phyloP scores from a whole-genome alignment of 495 filamentous ascomycete species.

The Hypoxylon trugodes region DNA sequence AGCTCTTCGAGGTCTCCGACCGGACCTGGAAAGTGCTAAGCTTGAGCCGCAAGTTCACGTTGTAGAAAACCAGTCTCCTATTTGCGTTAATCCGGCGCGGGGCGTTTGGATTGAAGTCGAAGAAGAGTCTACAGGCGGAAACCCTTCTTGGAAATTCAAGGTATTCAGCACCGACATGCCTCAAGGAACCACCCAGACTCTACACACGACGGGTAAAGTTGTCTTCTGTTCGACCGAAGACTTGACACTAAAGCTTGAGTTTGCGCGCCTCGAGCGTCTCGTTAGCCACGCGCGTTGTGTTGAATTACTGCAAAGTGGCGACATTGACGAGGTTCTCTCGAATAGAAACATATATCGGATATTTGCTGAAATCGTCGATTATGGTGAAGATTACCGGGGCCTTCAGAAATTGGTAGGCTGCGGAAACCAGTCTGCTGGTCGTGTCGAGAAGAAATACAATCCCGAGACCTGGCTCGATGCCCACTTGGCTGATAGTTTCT shows the following conservation, averaged over 20 bases:
- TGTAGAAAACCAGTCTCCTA: conserved; percentile 52
- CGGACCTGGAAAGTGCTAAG: conserved; percentile 35
- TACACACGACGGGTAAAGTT: conserved; percentile 46
- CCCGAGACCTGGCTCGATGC: conserved; percentile 42
- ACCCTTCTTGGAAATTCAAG: conserved; percentile 27
- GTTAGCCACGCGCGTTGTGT: conserved; percentile 50
- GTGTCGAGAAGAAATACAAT: conserved; percentile 49
- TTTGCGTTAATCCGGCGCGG: conserved; percentile 51
- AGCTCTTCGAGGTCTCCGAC: conserved; percentile 51
- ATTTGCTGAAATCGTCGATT: conserved; percentile 61
- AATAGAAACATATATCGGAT: conserved; percentile 58
- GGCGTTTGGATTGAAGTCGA: conserved; percentile 51
- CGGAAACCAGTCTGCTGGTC: conserved; percentile 55
- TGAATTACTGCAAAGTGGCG: conserved; percentile 46
- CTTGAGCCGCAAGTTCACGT: conserved; percentile 49
- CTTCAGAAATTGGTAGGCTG: conserved; percentile 57
- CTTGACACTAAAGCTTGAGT: conserved; percentile 44
- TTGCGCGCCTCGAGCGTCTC: conserved; percentile 55
- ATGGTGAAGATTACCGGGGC: conserved; percentile 54
- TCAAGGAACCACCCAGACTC: conserved; percentile 17
- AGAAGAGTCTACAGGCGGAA: conserved; percentile 17
- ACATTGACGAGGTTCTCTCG: conserved; percentile 60
- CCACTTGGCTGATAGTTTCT: conserved; percentile 48
- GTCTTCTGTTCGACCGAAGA: conserved; percentile 45
- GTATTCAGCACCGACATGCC: conserved; percentile 39